These are phyloP conservation scores for barrel medic (Medicago truncatula) DNA, from an alignment of 306 rosid genomes.

Conservation along the genomic window MtrunA17r5.0-ANR NC_053048.1:1625001-1625500, in stretches of 20 bases:
- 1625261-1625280: background rate
- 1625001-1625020: background rate
- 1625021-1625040: background rate
- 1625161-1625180: background rate
- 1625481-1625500: background rate
- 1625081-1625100: background rate
- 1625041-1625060: background rate
- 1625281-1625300: too few relatives aligned
- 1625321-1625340: background rate
- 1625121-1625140: too few relatives aligned
- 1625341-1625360: background rate
- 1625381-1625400: background rate
- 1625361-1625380: background rate
- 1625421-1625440: background rate
- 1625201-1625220: background rate
- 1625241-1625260: background rate
- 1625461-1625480: background rate
- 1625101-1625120: too few relatives aligned
- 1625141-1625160: too few relatives aligned
- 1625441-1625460: background rate
- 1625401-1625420: background rate
- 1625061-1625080: background rate
- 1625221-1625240: background rate
- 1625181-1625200: background rate
- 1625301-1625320: too few relatives aligned